Percentiles rank a stretch among this genome's conserved stretches.
Evolutionary conservation across 2,329 filamentous ascomycete genomes (phyloP).

Genomic region (Cladosporium sp.): DNA sequence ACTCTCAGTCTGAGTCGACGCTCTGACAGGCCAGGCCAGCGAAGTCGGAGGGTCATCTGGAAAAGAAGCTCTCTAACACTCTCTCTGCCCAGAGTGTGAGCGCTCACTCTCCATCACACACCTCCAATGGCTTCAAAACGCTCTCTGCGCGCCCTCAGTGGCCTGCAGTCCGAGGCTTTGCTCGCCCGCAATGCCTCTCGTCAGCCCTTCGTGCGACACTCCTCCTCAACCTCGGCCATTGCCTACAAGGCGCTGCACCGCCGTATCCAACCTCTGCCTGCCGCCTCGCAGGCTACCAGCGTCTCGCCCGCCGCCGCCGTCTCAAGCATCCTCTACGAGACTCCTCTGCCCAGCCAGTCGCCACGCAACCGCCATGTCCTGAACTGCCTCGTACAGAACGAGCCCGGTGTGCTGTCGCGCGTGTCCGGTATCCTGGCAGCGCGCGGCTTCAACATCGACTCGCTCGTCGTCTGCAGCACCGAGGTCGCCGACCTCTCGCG

Average conservation of each 20-base stretch:
- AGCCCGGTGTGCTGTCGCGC: constrained; percentile 93
- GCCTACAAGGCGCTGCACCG: constrained; percentile 97
- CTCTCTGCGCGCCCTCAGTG: constrained; percentile 28
- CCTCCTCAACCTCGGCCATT: constrained; percentile 83
- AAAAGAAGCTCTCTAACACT: constrained; percentile 10
- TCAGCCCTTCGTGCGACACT: constrained; percentile 25
- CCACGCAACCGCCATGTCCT: constrained; percentile 93
- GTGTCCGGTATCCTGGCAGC: constrained; percentile 95
- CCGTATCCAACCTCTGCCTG: constrained; percentile 80
- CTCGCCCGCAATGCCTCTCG: constrained; percentile 13
- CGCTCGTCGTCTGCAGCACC: constrained; percentile 93
- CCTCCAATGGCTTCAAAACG: constrained; percentile 39
- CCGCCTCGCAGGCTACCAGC: constrained; percentile 69
- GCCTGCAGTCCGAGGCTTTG: constrained; percentile 18
- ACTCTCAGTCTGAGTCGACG: background rate
- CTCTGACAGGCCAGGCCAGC: background rate
- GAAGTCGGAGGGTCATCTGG: constrained; percentile 5
- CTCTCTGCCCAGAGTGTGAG: background rate
- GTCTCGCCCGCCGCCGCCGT: constrained; percentile 90
- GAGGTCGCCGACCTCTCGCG: constrained; percentile 95
- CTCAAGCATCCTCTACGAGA: constrained; percentile 98
- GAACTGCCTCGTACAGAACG: constrained; percentile 98
- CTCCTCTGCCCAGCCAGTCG: constrained; percentile 75
- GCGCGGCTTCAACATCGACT: constrained; percentile 98
- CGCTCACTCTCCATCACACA: background rate